A percentile compares a stretch with the other conserved stretches of the same genome.
Conservation (phyloP, 108 stramenopile genomes). For the Conticribra guillardii region DNA sequence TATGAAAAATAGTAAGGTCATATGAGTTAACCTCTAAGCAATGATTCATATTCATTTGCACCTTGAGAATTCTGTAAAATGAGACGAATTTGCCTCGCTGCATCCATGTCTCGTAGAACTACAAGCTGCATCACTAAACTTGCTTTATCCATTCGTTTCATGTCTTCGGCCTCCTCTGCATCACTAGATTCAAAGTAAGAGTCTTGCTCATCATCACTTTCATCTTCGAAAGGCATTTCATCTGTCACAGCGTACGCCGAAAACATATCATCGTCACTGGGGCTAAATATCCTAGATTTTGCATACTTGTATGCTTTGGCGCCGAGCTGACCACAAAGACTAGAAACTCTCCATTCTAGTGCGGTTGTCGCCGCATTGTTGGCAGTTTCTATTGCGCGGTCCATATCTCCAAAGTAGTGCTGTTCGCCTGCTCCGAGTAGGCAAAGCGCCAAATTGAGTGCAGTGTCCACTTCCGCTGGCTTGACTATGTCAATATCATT, state of each 20-base stretch:
- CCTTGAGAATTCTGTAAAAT: neutral
- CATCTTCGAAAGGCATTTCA: slow-evolving; percentile 1
- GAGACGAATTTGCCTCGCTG: neutral
- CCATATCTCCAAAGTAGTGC: slow-evolving; percentile 17
- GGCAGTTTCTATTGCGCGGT: slow-evolving; percentile 2
- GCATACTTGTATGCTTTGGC: slow-evolving; percentile 43
- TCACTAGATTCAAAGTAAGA: slow-evolving; percentile 13
- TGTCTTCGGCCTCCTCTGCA: slow-evolving; percentile 18
- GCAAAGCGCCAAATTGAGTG: slow-evolving; percentile 31
- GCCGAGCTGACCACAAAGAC: slow-evolving; percentile 19
- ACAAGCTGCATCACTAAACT: slow-evolving; percentile 37
- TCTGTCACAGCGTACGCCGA: slow-evolving; percentile 17
- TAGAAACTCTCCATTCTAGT: slow-evolving; percentile 35
- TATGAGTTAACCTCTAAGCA: neutral
- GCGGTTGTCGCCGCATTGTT: slow-evolving; percentile 30
- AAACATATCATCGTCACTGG: slow-evolving; percentile 9
- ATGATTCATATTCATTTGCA: neutral
- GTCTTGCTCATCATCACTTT: slow-evolving; percentile 18
- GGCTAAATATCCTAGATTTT: slow-evolving; percentile 24
- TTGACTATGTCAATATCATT: neutral
- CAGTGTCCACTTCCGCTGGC: slow-evolving; percentile 14
- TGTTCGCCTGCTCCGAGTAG: slow-evolving; percentile 11
- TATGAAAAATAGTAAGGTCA: too few relatives aligned
- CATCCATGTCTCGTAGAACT: slow-evolving; percentile 12
- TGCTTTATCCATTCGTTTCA: slow-evolving; percentile 29